Base-by-base conservation (phyloP, 2,329 filamentous ascomycete genomes). In the Fusarium pseudoanthophilum region DNA sequence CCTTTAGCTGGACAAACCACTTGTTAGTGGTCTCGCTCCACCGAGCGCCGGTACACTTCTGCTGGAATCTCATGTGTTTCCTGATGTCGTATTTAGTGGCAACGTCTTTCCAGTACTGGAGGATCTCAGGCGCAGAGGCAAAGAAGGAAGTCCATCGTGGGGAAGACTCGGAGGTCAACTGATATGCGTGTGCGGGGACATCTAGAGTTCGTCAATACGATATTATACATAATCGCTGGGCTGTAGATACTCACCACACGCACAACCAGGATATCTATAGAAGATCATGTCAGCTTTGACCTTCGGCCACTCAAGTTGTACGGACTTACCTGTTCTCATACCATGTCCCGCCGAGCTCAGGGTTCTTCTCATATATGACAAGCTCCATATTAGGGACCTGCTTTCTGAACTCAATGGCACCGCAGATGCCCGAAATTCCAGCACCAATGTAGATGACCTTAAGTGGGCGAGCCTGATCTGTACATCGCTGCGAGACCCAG, bases 381-480 rank as follows among this genome's bases (percentile, higher is more conserved):
- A 68, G 20, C 0, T 63, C 56, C 2, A 68, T 11, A 24, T 63
- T 24, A 8, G 65, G 65, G 1, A 68, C 56, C 16, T 68, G 48
- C 10, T 68, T 68, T 15, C 34, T 32, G 5, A 68, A 68, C 16
- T 68, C 64, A 13, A 68, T 46, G 7, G 65, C 65, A 21, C 65
- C 65, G 6, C 64, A 68, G 6, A 68, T 68, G 0, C 65, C 65
- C 0, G 65, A 68, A 2, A 68, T 68, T 1, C 65, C 65, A 0
- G 55, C 65, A 13, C 65, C 65, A 2, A 68, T 56, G 11, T 68
- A 68, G 13, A 68, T 68, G 2, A 51, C 65, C n/a, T 68, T 68
- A 2, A 68, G 64, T 2, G 64, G 64, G 0, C 64, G 43, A 4
- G 56, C 48, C 18, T 68, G 42, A 7, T 68, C 64, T 18, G 45